Conservation (phyloP, 257 asterid species). For the Scutellaria barbata region DNA sequence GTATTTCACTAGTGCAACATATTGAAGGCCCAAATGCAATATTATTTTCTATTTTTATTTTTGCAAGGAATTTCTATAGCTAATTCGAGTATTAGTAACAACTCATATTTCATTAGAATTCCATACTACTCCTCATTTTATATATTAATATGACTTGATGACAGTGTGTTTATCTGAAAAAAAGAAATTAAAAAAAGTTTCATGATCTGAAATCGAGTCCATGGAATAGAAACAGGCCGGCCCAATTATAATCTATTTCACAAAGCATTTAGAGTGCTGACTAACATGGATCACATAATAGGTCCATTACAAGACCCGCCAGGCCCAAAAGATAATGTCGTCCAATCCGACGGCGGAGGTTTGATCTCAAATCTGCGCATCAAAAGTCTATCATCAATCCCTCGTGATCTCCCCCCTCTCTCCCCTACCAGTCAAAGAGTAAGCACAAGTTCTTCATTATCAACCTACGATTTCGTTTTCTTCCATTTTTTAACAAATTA, state of each 20-base stretch:
- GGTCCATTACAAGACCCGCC: background rate
- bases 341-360: conserved; percentile 34
- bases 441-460: conserved; percentile 21
- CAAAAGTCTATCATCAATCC: conserved; percentile 19
- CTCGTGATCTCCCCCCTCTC: background rate
- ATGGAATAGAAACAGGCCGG: background rate
- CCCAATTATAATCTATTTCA: background rate
- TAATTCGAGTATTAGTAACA: no score
- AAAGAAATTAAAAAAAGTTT: no score
- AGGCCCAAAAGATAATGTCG: conserved; percentile 17
- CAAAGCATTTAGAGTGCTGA: background rate
- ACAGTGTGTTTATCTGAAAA: no score
- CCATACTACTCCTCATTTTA: no score
- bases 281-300: background rate
- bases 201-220: background rate
- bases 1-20: no score
- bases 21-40: no score
- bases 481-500: background rate
- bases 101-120: no score
- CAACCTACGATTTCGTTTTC: background rate
- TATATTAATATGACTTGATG: no score
- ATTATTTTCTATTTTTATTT: no score
- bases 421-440: conserved; percentile 42
- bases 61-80: no score
- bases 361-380: conserved; percentile 11